phyloP scores from a whole-genome alignment of 2,329 filamentous ascomycete species.

The Phialophora tarda region DNA sequence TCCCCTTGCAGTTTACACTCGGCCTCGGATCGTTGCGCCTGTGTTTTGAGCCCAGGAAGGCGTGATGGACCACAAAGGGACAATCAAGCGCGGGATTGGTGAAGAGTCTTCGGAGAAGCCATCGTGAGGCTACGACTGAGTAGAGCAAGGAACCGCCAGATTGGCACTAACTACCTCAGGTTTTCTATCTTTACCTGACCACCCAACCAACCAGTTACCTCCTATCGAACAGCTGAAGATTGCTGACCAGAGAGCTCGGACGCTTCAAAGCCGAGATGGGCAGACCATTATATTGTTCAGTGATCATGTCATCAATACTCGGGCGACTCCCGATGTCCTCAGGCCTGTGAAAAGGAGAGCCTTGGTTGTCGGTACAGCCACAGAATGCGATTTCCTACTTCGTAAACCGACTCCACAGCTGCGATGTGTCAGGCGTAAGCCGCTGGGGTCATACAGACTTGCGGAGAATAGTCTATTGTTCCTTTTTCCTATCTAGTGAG shows the following conservation, averaged over 20 bases:
- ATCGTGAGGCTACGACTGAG: background rate
- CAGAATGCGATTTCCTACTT: too few species aligned
- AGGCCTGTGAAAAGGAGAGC: too few species aligned
- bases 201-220: background rate
- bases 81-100: background rate
- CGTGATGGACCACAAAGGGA: background rate
- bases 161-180: background rate
- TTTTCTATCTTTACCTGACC: background rate
- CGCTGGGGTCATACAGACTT: too few species aligned
- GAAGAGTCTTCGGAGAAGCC: background rate
- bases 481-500: background rate
- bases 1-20: slow-evolving; percentile 15
- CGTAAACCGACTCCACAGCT: too few species aligned
- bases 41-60: slow-evolving; percentile 25
- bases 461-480: background rate
- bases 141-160: background rate
- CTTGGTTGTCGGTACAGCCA: too few species aligned
- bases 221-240: background rate
- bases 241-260: background rate
- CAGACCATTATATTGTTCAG: too few species aligned
- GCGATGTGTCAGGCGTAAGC: too few species aligned
- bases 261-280: background rate
- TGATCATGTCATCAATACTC: too few species aligned
- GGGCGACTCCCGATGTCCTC: too few species aligned
- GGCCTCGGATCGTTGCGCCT: slow-evolving; percentile 21